These are phyloP conservation scores for Pleurotus giganteus DNA, from an alignment of 768 basidiomycete species.

Conservation along the genomic window DNA sequence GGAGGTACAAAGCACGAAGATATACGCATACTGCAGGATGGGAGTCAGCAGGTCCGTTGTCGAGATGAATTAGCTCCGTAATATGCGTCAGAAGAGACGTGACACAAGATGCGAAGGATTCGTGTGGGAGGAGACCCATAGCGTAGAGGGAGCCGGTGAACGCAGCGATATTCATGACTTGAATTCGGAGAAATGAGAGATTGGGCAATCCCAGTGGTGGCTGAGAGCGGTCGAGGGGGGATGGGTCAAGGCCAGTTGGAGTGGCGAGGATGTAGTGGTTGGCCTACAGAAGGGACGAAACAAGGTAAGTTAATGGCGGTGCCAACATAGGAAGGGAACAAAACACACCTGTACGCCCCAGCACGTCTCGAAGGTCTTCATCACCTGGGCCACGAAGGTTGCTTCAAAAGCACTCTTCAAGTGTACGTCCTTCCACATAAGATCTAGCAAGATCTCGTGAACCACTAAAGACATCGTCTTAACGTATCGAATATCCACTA, in stretches of 20 bases:
- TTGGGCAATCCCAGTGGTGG: not conserved
- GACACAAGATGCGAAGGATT: not conserved
- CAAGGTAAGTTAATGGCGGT: not conserved
- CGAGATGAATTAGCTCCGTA: not conserved
- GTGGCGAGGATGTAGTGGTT: not conserved
- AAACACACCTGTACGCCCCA: not conserved
- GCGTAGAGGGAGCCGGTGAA: not conserved
- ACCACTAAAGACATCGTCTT: not conserved
- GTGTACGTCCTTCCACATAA: not conserved
- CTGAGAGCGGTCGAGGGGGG: not conserved
- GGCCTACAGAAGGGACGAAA: not conserved
- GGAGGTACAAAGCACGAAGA: not conserved
- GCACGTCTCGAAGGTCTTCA: not conserved
- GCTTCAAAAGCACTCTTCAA: not conserved
- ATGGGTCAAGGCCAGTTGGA: not conserved
- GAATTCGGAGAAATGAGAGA: not conserved
- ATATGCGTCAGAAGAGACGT: not conserved
- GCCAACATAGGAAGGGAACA: not conserved
- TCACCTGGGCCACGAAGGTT: not conserved
- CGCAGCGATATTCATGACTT: not conserved
- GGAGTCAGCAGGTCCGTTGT: too few relatives aligned
- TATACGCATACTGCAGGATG: not conserved
- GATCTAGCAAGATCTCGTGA: not conserved
- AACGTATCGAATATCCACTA: not conserved
- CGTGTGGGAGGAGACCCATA: not conserved